These are phyloP conservation scores for Boletus bicolor DNA, from an alignment of 768 basidiomycete genomes.

Conservation along the genomic window DNA sequence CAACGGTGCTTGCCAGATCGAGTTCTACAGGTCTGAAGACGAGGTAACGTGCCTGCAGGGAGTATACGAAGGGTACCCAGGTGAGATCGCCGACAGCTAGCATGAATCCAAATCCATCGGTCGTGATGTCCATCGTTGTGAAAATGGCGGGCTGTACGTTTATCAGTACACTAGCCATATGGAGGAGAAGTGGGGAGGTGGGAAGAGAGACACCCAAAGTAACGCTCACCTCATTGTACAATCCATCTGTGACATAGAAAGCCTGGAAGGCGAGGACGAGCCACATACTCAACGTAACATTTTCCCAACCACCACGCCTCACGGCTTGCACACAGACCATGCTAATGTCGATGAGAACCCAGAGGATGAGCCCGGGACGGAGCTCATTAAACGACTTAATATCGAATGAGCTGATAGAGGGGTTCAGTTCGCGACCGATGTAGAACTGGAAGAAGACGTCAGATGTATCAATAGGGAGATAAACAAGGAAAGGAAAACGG, in stretches of 20 bases:
- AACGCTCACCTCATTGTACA: conserved; percentile 82
- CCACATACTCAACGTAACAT: conserved; percentile 88
- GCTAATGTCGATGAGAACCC: conserved; percentile 86
- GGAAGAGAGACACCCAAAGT: background rate
- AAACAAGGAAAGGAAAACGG: conserved; percentile 27
- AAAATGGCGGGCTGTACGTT: conserved; percentile 70
- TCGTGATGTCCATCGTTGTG: conserved; percentile 96
- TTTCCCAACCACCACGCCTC: conserved; percentile 60
- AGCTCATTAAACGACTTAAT: conserved; percentile 55
- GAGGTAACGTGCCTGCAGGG: conserved; percentile 90
- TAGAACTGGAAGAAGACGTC: conserved; percentile 58
- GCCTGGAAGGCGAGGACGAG: conserved; percentile 82
- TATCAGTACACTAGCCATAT: background rate
- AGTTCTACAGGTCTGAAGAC: conserved; percentile 86
- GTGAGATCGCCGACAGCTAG: conserved; percentile 86
- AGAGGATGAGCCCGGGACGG: conserved; percentile 73
- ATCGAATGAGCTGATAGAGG: conserved; percentile 73
- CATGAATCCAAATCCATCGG: conserved; percentile 99
- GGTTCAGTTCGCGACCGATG: conserved; percentile 94
- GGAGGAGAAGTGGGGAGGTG: background rate
- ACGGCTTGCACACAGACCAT: conserved; percentile 89
- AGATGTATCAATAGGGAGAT: background rate
- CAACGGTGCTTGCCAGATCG: conserved; percentile 49
- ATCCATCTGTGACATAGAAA: conserved; percentile 80
- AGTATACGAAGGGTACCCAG: conserved; percentile 95